phyloP scores from a whole-genome alignment of 2,329 filamentous ascomycete genomes.

The Neurospora sp. region DNA sequence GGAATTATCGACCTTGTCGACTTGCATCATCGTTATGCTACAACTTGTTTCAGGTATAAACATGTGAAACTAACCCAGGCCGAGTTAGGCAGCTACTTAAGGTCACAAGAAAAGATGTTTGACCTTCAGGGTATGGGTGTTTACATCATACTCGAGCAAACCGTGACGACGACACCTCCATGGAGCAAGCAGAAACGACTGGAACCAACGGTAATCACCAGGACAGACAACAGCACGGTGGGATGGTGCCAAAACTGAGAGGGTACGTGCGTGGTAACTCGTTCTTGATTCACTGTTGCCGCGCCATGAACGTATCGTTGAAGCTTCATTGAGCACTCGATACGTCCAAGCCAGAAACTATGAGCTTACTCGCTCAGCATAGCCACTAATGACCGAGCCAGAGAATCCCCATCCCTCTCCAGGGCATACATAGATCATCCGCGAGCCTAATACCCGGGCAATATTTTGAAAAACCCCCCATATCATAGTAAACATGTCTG shows the following conservation, averaged over 20 bases:
- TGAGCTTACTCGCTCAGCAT: not conserved
- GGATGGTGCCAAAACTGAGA: not conserved
- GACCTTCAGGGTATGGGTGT: not conserved
- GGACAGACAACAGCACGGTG: not conserved
- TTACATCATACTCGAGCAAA: not conserved
- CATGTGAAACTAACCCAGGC: not conserved
- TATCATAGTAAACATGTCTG: not conserved
- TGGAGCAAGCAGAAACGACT: not conserved
- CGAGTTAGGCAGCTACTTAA: not conserved
- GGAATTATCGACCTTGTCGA: not conserved
- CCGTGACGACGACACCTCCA: not conserved
- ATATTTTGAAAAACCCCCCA: not conserved
- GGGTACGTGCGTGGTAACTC: not conserved
- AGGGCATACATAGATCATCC: not conserved
- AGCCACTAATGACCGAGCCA: not conserved
- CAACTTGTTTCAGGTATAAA: not conserved
- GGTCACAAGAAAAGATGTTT: not conserved
- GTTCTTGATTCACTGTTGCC: not conserved
- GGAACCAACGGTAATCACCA: not conserved
- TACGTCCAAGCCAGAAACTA: not conserved
- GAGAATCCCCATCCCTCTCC: not conserved
- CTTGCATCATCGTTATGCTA: not conserved
- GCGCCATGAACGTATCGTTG: not conserved
- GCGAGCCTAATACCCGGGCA: not conserved
- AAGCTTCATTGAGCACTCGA: not conserved